These are phyloP conservation scores for Pythium myriotylum DNA, from an alignment of 352 stramenopile genomes.

Conservation along the genomic window DNA sequence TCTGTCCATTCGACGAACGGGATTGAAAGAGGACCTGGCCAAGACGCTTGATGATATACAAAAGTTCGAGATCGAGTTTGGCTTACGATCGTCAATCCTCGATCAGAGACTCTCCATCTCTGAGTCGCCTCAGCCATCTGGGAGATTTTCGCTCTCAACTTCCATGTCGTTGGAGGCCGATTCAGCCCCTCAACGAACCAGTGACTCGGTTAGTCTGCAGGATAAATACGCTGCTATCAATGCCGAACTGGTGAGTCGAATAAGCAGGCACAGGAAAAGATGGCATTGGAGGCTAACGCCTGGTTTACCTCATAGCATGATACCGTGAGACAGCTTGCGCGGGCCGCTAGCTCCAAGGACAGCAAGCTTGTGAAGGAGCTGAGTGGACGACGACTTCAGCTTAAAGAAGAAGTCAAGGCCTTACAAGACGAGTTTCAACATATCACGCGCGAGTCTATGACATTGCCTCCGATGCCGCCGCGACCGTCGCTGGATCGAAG, in stretches of 20 bases:
- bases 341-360: constrained; percentile 60
- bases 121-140: constrained; percentile 20
- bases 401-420: constrained; percentile 79
- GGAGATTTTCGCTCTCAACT: constrained; percentile 12
- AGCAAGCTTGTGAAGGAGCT: constrained; percentile 46
- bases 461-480: constrained; percentile 21
- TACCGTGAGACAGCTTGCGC: constrained; percentile 60
- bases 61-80: constrained; percentile 66
- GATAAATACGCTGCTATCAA: constrained; percentile 15
- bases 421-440: constrained; percentile 55
- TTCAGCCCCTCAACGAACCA: background rate
- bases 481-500: constrained; percentile 14
- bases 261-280: background rate
- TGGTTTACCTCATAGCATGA: constrained; percentile 45
- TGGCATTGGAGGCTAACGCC: background rate
- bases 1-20: constrained; percentile 61
- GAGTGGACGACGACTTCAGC: constrained; percentile 50
- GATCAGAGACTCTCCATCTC: constrained; percentile 27
- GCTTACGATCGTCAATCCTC: constrained; percentile 39
- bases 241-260: constrained; percentile 19
- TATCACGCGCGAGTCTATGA: constrained; percentile 29
- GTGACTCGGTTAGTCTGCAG: constrained; percentile 11
- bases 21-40: constrained; percentile 71
- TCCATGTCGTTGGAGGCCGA: constrained; percentile 12
- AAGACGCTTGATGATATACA: constrained; percentile 72